Conservation (phyloP, 140 eudicot genomes). For the Stevia rebaudiana region DNA sequence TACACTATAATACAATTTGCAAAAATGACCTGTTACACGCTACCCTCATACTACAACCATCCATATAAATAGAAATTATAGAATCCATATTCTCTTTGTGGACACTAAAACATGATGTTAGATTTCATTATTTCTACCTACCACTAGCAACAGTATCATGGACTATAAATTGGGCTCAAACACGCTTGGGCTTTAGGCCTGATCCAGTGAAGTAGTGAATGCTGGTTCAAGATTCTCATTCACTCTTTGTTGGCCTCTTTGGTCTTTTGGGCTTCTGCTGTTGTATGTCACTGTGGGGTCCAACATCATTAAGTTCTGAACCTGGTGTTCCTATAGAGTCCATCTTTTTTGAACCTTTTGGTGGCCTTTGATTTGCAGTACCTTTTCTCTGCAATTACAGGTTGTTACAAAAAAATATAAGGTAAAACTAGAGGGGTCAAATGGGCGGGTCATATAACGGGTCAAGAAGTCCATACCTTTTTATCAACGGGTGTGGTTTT, state of each 20-base stretch:
- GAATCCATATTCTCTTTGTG: not conserved
- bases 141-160: constrained; percentile 6
- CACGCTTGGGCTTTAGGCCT: constrained; percentile 10
- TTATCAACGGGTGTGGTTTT: constrained; percentile 40
- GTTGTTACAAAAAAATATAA: not conserved
- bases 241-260: constrained; percentile 79
- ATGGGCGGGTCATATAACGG: not conserved
- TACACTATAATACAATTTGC: constrained; percentile 1
- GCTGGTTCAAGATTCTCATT: constrained; percentile 73
- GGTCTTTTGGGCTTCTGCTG: constrained; percentile 57
- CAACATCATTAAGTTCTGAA: constrained; percentile 29
- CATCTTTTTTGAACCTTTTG: constrained; percentile 32
- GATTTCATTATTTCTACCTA: constrained; percentile 4
- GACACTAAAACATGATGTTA: not conserved
- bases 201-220: constrained; percentile 27
- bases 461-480: constrained; percentile 38
- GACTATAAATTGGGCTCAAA: constrained; percentile 4
- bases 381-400: constrained; percentile 56
- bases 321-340: constrained; percentile 35
- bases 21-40: not conserved
- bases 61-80: not conserved
- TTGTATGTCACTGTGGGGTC: constrained; percentile 15
- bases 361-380: constrained; percentile 37
- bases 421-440: not conserved
- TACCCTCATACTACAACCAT: constrained; percentile 3